Percentiles rank a stretch among this genome's conserved stretches.
These are phyloP conservation scores for Vinca major DNA, from an alignment of 305 asterid genomes.

Conservation along the genomic window DNA sequence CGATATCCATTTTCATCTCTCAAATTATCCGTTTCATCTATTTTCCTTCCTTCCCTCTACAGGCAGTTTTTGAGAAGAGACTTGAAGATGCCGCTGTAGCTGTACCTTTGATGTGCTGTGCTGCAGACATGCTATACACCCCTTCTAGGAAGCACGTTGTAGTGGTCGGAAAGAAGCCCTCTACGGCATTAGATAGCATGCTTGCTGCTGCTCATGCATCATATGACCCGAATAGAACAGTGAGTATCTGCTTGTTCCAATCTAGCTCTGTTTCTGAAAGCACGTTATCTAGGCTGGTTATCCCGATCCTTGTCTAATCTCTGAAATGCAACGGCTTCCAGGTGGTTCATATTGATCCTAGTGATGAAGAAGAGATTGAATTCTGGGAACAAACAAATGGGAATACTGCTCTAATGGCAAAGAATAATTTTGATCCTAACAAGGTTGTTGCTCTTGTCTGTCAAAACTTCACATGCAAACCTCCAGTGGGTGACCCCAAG, in stretches of 20 bases:
- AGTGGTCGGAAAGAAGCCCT: conserved; percentile 40
- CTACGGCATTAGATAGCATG: conserved; percentile 39
- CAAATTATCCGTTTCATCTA: not conserved
- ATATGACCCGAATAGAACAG: conserved; percentile 63
- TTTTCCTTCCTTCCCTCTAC: not conserved
- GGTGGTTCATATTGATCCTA: conserved; percentile 82
- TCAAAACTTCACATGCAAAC: conserved; percentile 75
- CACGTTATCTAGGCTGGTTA: not conserved
- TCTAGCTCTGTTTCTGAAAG: not conserved
- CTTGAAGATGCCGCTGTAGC: conserved; percentile 59
- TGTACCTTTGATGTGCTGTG: conserved; percentile 83
- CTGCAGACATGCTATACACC: conserved; percentile 59
- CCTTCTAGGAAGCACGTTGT: conserved; percentile 73
- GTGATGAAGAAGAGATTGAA: conserved; percentile 42
- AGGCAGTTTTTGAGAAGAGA: conserved; percentile 92
- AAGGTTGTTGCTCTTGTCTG: conserved; percentile 66
- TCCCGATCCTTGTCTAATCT: not conserved
- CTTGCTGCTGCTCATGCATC: conserved; percentile 59
- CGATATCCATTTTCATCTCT: not conserved
- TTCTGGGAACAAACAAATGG: conserved; percentile 63
- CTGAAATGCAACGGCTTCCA: conserved; percentile 9
- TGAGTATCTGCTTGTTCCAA: conserved; percentile 15
- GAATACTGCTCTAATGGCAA: conserved; percentile 63
- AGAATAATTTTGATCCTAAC: conserved; percentile 26
- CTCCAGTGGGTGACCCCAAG: conserved; percentile 37